Percentiles rank a stretch among this genome's conserved stretches.
Conservation (phyloP, 1,284 basidiomycete species). For the Trametes polyzona region DNA sequence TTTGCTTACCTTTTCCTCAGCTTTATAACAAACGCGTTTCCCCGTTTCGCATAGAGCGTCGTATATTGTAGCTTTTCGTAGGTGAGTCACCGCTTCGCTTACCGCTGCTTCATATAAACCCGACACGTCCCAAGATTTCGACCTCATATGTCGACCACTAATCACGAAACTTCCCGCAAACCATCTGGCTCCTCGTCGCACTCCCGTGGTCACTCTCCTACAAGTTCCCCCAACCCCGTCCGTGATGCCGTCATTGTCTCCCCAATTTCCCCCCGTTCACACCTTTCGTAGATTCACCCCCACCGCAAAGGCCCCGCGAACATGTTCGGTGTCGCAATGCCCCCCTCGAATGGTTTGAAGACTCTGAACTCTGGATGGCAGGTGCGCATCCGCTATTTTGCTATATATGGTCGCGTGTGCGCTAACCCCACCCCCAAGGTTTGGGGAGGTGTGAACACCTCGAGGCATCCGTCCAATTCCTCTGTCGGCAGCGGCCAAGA, state of each 20-base stretch:
- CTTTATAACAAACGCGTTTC: conserved; percentile 22
- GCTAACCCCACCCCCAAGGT: conserved; percentile 46
- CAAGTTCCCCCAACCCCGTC: conserved; percentile 60
- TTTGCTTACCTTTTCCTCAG: conserved; percentile 17
- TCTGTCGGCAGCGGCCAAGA: conserved; percentile 60
- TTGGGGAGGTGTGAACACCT: conserved; percentile 58
- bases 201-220: conserved; percentile 63
- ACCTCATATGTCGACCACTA: conserved; percentile 51
- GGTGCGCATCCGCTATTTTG: conserved; percentile 45
- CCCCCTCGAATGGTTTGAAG: conserved; percentile 51
- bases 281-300: conserved; percentile 40
- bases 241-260: conserved; percentile 24
- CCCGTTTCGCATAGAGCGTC: conserved; percentile 11
- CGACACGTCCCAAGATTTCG: conserved; percentile 17
- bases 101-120: conserved; percentile 21
- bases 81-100: conserved; percentile 26
- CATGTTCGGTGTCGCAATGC: conserved; percentile 59
- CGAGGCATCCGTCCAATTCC: conserved; percentile 65
- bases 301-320: conserved; percentile 51
- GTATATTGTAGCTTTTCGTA: conserved; percentile 28
- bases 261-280: conserved; percentile 1
- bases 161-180: conserved; percentile 56
- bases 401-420: not conserved
- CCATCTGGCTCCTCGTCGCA: conserved; percentile 69
- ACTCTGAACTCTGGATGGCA: conserved; percentile 70